A percentile compares a stretch with the other conserved stretches of the same genome.
phyloP scores from a whole-genome alignment of 176 grass and related monocot genomes.

The Miscanthus lutarioriparius region DNA sequence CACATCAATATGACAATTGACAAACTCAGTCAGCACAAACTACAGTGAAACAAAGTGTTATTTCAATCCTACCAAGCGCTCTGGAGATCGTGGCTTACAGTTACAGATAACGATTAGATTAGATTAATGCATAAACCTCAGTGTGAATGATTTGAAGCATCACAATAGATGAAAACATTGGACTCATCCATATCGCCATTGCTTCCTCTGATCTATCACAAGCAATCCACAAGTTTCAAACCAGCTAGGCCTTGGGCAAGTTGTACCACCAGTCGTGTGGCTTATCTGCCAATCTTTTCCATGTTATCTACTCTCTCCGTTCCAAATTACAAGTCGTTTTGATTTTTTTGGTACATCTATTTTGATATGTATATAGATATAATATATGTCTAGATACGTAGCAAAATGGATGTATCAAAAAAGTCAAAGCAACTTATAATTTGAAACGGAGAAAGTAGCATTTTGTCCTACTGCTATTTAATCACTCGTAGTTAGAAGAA shows the following conservation, averaged over 20 bases:
- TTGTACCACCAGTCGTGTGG: not conserved
- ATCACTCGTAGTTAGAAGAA: not conserved
- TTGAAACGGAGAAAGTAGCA: too few relatives aligned
- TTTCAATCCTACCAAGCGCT: not conserved
- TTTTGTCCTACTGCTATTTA: not conserved
- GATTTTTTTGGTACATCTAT: too few relatives aligned
- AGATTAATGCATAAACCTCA: not conserved
- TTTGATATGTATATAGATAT: too few relatives aligned
- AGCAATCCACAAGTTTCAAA: conserved; percentile 1
- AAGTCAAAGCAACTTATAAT: too few relatives aligned
- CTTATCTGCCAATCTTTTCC: conserved; percentile 13
- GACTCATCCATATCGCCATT: not conserved
- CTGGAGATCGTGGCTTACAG: not conserved
- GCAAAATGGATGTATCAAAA: too few relatives aligned
- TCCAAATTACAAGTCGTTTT: too few relatives aligned
- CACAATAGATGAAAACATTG: not conserved
- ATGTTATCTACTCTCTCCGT: too few relatives aligned
- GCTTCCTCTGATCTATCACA: not conserved
- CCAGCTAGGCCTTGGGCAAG: conserved; percentile 6
- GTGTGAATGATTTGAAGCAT: not conserved
- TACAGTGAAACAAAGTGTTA: not conserved
- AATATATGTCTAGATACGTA: too few relatives aligned
- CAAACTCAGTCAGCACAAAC: not conserved
- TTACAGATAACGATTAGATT: not conserved
- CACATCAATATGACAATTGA: not conserved